These are phyloP conservation scores for Phytopythium oedochilum DNA, from an alignment of 352 stramenopile species.

Conservation along the genomic window DNA sequence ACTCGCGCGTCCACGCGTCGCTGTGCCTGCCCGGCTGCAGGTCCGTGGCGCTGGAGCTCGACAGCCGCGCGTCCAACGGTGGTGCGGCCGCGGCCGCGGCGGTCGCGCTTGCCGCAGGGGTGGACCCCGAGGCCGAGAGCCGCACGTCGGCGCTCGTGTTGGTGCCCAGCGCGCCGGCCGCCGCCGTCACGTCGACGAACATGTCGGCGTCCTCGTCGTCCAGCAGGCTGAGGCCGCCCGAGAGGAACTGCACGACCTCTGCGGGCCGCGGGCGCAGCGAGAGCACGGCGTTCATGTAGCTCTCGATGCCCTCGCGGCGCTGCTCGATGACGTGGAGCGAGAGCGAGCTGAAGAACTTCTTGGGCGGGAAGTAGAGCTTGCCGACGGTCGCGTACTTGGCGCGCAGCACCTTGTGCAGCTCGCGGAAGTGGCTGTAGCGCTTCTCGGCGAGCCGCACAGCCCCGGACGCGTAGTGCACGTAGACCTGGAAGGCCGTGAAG, in stretches of 20 bases:
- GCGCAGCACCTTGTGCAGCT: constrained; percentile 76
- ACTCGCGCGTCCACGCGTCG: constrained; percentile 8
- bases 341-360: constrained; percentile 86
- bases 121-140: constrained; percentile 24
- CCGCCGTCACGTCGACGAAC: constrained; percentile 30
- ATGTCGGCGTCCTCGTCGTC: constrained; percentile 59
- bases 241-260: constrained; percentile 71
- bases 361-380: constrained; percentile 82
- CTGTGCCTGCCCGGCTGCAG: not conserved
- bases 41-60: not conserved
- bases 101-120: not conserved
- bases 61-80: not conserved
- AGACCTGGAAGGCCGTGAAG: constrained; percentile 76
- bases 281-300: constrained; percentile 79
- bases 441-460: constrained; percentile 61
- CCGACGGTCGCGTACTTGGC: constrained; percentile 76
- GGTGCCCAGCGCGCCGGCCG: constrained; percentile 12
- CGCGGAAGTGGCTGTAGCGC: constrained; percentile 80
- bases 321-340: constrained; percentile 86
- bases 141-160: constrained; percentile 13
- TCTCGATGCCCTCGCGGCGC: constrained; percentile 73
- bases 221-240: constrained; percentile 24
- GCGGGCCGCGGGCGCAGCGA: constrained; percentile 55
- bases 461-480: constrained; percentile 71
- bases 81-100: not conserved